Evolutionary conservation across 108 stramenopile species (phyloP), one percentile per base, ranked within the genome.

Genomic region (Skeletonema costatum): DNA sequence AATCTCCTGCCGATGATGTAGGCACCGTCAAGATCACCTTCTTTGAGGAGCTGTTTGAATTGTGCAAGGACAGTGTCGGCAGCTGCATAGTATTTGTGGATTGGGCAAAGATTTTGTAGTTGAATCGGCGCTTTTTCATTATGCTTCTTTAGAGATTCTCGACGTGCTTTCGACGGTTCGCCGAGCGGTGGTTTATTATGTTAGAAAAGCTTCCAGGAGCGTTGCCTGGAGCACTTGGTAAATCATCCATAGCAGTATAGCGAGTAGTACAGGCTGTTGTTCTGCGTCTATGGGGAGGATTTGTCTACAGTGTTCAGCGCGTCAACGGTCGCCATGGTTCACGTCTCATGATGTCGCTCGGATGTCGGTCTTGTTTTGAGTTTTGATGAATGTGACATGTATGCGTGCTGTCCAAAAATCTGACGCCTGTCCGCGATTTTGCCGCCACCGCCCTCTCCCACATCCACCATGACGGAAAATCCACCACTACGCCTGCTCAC

Each of bases 1-100:
- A 91, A 95, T 48, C 94, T 78, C 62, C 86, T 80, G 13, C 94
- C 94, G 69, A 86, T 91, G 13, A 95, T 88, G 60, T 86, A 95
- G 1, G 94, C 92, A 70, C 87, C 87, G 50, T 95, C 94, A 31
- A 93, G 66, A 19, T 84, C 76, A 5, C 70, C 70, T 14, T 62
- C 32, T 41, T 80, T 75, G 3, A 88, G 68, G 35, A 85, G 80
- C 14, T 60, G 5, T 68, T 87, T 85, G 69, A 90, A 90, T 46
- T 79, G 76, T 44, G 64, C 69, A 44, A 90, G 51, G 32, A 94
- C 90, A 61, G 86, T 92, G 30, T 92, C 86, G 13, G 94, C 88
- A 25, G 92, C 87, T 19, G 78, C 79, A 66, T 92, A 95, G 75
- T 95, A 95, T 60, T 85, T 80, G 29, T 83, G 77, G 21, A 95